Evolutionary conservation across 164 flowering plant species (phyloP).

Genomic region (Vitis riparia): DNA sequence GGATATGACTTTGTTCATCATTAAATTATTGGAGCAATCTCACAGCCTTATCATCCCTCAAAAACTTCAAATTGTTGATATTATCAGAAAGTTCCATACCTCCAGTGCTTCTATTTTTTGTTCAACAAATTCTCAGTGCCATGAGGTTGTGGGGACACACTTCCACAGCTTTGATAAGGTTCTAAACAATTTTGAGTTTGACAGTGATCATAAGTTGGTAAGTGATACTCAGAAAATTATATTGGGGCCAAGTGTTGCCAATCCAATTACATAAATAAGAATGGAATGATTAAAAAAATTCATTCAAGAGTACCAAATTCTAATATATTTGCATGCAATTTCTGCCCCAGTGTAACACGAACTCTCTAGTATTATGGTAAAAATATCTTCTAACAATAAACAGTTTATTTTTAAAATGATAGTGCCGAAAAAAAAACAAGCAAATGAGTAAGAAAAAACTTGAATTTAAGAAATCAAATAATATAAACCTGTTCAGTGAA

Average conservation of each 20-base stretch:
- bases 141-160: neutral
- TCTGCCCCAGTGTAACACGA: neutral
- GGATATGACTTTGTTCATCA: no score
- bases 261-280: neutral
- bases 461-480: constrained; percentile 8
- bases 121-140: no score
- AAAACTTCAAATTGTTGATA: no score
- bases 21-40: no score
- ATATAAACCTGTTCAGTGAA: neutral
- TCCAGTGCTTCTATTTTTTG: no score
- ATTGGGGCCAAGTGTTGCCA: neutral
- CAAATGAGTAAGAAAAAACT: neutral
- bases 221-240: neutral
- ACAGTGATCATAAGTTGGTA: neutral
- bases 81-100: no score
- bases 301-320: neutral
- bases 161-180: neutral
- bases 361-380: neutral
- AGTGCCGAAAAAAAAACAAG: neutral
- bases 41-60: no score
- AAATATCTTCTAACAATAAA: neutral
- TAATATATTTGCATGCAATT: neutral
- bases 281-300: no score
- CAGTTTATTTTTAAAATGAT: neutral
- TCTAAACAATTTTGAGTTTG: neutral